These are phyloP conservation scores for Psilocybe subaeruginosa DNA, from an alignment of 768 basidiomycete genomes.

Conservation along the genomic window DNA sequence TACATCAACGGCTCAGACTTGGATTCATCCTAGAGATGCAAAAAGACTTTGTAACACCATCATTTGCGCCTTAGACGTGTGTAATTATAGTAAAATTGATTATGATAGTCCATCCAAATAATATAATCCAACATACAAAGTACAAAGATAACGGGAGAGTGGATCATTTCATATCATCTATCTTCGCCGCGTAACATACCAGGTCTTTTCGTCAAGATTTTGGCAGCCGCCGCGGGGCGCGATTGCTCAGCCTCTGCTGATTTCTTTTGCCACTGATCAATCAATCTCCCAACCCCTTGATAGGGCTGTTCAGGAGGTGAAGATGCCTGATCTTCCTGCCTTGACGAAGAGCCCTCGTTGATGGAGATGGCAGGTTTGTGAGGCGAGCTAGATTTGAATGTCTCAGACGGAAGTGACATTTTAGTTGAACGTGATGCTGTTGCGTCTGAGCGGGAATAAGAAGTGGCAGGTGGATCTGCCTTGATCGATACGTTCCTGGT, in stretches of 20 bases:
- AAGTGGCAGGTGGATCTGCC: slow-evolving; percentile 22
- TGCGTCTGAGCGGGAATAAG: slow-evolving; percentile 18
- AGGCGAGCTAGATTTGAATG: slow-evolving; percentile 18
- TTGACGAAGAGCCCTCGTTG: slow-evolving; percentile 17
- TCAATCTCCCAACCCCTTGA: slow-evolving; percentile 82
- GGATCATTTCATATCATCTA: slow-evolving; percentile 10
- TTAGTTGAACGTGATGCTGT: slow-evolving; percentile 18
- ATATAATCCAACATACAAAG: slow-evolving; percentile 12
- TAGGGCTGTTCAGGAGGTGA: slow-evolving; percentile 82
- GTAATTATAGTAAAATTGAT: slow-evolving; percentile 10
- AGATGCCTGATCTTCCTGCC: slow-evolving; percentile 45
- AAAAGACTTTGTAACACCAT: not conserved
- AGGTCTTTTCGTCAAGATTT: slow-evolving; percentile 46
- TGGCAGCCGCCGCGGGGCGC: too few relatives aligned
- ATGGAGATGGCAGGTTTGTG: slow-evolving; percentile 24
- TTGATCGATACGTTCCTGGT: slow-evolving; percentile 32
- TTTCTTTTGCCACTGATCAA: slow-evolving; percentile 88
- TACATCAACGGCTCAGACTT: slow-evolving; percentile 27
- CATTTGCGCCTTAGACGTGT: not conserved
- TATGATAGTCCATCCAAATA: slow-evolving; percentile 1
- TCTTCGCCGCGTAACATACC: slow-evolving; percentile 31
- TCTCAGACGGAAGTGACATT: slow-evolving; percentile 15
- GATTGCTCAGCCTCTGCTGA: slow-evolving; percentile 58
- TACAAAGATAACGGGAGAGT: not conserved
- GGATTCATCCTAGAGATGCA: slow-evolving; percentile 15